Conservation (phyloP, 495 filamentous ascomycete genomes). For the Elasticomyces elasticus region DNA sequence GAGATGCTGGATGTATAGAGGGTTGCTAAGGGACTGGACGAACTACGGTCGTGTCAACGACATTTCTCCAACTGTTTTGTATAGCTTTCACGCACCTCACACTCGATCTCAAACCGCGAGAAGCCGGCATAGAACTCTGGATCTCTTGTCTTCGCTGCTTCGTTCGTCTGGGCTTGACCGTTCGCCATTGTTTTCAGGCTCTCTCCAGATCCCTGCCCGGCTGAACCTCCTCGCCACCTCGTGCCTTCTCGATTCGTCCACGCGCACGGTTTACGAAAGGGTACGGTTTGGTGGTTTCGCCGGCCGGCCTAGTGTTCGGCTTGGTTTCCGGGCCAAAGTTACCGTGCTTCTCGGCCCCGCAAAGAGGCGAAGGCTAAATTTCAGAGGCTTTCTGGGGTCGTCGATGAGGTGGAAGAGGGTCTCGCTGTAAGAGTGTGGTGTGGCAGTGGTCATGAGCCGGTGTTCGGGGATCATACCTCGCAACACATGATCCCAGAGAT, state of each 20-base stretch:
- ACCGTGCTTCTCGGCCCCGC: background rate
- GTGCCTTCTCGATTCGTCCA: background rate
- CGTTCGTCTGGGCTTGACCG: background rate
- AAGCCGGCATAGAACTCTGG: conserved; percentile 49
- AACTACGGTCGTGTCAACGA: conserved; percentile 47
- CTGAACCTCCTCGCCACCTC: no score
- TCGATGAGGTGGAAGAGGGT: background rate
- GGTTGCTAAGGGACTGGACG: conserved; percentile 77
- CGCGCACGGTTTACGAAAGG: background rate
- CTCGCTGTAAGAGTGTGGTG: background rate
- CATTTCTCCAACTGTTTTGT: conserved; percentile 31
- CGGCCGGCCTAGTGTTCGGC: no score
- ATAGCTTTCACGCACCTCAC: conserved; percentile 43
- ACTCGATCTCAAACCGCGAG: conserved; percentile 63
- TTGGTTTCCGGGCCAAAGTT: no score
- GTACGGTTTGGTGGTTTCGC: background rate
- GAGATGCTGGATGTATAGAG: conserved; percentile 64
- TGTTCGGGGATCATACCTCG: no score
- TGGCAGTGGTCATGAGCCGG: no score
- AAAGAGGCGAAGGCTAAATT: background rate
- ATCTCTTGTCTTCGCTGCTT: conserved; percentile 21
- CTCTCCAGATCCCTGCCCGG: no score
- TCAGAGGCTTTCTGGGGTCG: no score
- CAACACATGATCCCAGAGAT: no score
- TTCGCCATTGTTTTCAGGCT: background rate